A percentile compares a stretch with the other conserved stretches of the same genome.
These are phyloP conservation scores for Dactylellina drechsleri DNA, from an alignment of 2,329 filamentous ascomycete genomes.

Conservation along the genomic window DNA sequence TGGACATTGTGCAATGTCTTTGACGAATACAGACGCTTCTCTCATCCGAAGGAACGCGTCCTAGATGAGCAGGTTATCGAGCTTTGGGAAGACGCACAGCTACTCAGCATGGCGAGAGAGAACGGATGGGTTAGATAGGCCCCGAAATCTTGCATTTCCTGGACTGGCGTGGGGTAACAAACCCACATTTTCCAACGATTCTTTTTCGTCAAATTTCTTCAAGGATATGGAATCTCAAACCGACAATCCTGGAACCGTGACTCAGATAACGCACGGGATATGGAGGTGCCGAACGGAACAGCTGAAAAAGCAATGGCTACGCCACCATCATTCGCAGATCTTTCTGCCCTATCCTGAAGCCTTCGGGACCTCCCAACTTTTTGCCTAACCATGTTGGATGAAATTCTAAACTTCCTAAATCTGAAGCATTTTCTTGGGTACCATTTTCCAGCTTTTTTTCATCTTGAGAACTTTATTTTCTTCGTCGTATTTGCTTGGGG, in stretches of 20 bases:
- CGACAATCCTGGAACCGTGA: conserved; percentile 36
- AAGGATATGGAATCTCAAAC: conserved; percentile 32
- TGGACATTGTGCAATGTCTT: conserved; percentile 73
- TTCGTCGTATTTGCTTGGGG: not conserved
- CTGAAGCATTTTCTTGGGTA: not conserved
- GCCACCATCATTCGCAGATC: conserved; percentile 22
- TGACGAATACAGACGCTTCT: conserved; percentile 69
- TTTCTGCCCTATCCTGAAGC: conserved; percentile 16
- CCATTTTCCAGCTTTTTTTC: not conserved
- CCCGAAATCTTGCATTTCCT: not conserved
- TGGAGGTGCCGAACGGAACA: conserved; percentile 1
- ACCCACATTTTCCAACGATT: conserved; percentile 10
- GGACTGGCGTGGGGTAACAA: conserved; percentile 44
- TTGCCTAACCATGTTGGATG: conserved; percentile 12
- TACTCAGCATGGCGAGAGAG: conserved; percentile 41
- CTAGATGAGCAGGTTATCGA: conserved; percentile 58
- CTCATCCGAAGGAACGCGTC: conserved; percentile 57
- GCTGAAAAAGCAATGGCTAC: conserved; percentile 3
- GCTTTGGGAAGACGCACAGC: conserved; percentile 54
- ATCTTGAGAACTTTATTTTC: not conserved
- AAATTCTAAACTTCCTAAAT: not conserved
- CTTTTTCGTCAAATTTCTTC: conserved; percentile 19
- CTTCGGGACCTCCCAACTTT: conserved; percentile 20
- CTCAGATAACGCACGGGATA: conserved; percentile 33
- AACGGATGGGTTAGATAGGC: conserved; percentile 50